These are phyloP conservation scores for Syncephalastrum monosporum DNA, from an alignment of 371 early-diverging fungal genomes.

Conservation along the genomic window DNA sequence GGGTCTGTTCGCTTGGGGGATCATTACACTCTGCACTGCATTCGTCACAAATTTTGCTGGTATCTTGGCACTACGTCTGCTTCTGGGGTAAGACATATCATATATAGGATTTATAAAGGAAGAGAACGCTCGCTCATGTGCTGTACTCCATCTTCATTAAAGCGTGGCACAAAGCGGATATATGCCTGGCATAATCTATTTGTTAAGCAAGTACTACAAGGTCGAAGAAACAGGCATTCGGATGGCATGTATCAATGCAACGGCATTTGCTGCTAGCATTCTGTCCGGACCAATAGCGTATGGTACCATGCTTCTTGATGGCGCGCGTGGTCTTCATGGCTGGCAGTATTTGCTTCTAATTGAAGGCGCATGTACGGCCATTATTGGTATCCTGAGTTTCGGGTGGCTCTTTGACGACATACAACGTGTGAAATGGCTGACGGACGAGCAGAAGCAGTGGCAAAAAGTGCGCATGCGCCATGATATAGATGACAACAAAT, in stretches of 20 bases:
- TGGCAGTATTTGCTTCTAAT: conserved; percentile 40
- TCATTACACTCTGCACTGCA: conserved; percentile 26
- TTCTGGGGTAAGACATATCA: conserved; percentile 30
- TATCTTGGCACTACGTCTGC: conserved; percentile 17
- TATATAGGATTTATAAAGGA: not conserved
- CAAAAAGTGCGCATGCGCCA: conserved; percentile 10
- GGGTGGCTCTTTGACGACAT: conserved; percentile 26
- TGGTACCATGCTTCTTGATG: conserved; percentile 23
- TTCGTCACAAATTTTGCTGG: conserved; percentile 25
- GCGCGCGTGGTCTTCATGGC: conserved; percentile 21
- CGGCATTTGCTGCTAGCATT: conserved; percentile 23
- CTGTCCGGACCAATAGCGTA: conserved; percentile 31
- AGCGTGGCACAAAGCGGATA: conserved; percentile 37
- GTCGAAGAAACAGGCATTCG: conserved; percentile 28
- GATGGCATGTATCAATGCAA: conserved; percentile 25
- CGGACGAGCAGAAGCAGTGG: conserved; percentile 25
- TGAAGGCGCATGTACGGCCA: conserved; percentile 27
- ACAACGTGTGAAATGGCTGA: conserved; percentile 28
- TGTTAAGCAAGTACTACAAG: conserved; percentile 27
- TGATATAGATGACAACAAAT: not conserved
- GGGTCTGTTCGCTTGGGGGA: conserved; percentile 36
- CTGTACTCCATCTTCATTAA: not conserved
- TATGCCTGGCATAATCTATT: conserved; percentile 31
- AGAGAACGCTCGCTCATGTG: not conserved
- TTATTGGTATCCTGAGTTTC: conserved; percentile 22